A percentile compares a stretch with the other conserved stretches of the same genome.
Evolutionary conservation across 164 flowering plant species (phyloP).

Genomic region (Annona cherimola): DNA sequence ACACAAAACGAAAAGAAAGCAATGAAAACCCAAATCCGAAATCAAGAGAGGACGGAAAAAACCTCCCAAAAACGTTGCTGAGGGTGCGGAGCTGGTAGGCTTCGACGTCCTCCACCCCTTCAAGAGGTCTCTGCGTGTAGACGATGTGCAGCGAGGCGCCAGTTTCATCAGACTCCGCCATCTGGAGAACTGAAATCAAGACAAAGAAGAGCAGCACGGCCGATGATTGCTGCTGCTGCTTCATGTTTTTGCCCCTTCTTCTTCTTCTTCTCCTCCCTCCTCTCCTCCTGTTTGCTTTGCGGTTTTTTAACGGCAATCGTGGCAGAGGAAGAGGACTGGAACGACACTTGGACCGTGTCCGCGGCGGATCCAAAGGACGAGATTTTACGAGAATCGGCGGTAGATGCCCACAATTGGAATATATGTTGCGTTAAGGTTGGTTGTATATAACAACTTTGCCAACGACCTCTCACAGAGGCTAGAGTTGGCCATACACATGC

Average conservation of each 20-base stretch:
- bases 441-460: too few species aligned
- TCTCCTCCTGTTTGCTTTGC: background rate
- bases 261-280: background rate
- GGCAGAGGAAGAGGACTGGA: too few species aligned
- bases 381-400: too few species aligned
- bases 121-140: constrained; percentile 47
- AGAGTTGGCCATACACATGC: too few species aligned
- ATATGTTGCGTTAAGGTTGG: too few species aligned
- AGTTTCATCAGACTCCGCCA: constrained; percentile 19
- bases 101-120: constrained; percentile 46
- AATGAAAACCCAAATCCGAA: background rate
- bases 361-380: too few species aligned
- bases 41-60: background rate
- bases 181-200: constrained; percentile 4
- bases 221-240: background rate
- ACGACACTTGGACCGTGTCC: too few species aligned
- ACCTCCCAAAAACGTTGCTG: constrained; percentile 74
- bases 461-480: too few species aligned
- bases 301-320: background rate
- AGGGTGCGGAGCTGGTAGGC: constrained; percentile 55
- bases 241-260: background rate
- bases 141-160: constrained; percentile 52
- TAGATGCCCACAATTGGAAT: too few species aligned
- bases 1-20: constrained; percentile 1
- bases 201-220: background rate